Percentiles rank a stretch among this genome's conserved stretches.
These are phyloP conservation scores for Eragrostis curvula DNA, from an alignment of 176 grass and related monocot genomes.

Conservation along the genomic window DNA sequence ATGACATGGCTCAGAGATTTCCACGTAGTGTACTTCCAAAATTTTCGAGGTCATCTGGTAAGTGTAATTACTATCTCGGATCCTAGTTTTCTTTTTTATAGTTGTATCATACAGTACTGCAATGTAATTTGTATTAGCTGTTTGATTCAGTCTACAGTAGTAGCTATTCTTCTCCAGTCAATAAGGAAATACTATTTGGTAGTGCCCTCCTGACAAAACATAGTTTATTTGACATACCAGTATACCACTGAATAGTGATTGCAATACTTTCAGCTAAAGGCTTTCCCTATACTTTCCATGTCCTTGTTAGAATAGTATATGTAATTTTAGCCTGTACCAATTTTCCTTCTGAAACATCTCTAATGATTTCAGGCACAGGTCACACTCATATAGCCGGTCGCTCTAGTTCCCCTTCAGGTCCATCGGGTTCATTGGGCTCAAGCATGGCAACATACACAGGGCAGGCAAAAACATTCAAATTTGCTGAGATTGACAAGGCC, in stretches of 20 bases:
- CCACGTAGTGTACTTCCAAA: slow-evolving; percentile 54
- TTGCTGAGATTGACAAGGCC: slow-evolving; percentile 75
- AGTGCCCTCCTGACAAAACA: background rate
- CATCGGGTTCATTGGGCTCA: slow-evolving; percentile 75
- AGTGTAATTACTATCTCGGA: slow-evolving; percentile 8
- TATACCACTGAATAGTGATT: background rate
- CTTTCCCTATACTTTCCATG: background rate
- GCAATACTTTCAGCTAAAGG: slow-evolving; percentile 10
- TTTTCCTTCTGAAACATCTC: slow-evolving; percentile 25
- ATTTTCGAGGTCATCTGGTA: slow-evolving; percentile 87
- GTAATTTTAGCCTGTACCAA: background rate
- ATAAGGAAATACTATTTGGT: background rate
- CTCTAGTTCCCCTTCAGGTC: slow-evolving; percentile 73
- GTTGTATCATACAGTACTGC: background rate
- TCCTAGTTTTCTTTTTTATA: background rate
- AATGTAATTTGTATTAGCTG: slow-evolving; percentile 11
- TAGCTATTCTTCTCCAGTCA: background rate
- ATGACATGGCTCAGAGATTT: slow-evolving; percentile 54
- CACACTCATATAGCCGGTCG: slow-evolving; percentile 55
- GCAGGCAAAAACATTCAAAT: slow-evolving; percentile 75
- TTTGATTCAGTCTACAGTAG: slow-evolving; percentile 13
- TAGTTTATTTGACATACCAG: slow-evolving; percentile 20
- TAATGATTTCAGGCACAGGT: slow-evolving; percentile 61
- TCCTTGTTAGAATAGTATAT: slow-evolving; percentile 10
- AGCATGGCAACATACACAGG: slow-evolving; percentile 74